Evolutionary conservation across 176 grass and related monocot genomes (phyloP), one percentile per base, ranked within the genome.

Genomic region (Ensete ventricosum): DNA sequence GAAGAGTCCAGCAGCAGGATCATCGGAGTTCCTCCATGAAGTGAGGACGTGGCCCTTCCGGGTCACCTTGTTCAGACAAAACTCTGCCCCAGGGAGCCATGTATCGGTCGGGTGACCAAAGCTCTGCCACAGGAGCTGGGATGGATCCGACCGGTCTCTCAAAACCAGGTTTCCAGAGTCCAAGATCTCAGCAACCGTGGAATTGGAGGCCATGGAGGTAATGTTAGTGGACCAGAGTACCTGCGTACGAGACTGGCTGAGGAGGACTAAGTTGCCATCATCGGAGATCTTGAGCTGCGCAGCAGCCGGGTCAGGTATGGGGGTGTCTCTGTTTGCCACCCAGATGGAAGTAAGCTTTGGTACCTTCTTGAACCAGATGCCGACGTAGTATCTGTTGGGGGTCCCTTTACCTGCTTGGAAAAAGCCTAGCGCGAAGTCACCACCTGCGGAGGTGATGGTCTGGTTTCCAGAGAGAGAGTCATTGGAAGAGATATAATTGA

Each of bases 331-430:
- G 64, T 67, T 67, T 10, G 67, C 34, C 17, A 50, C 34, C 67
- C 67, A 69, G 3, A 69, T 13, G 14, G 67, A 8, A 43, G 67
- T 69, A 43, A 50, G 17, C 4, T 10, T 13, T 8, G 43, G 20
- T 13, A 69, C 50, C 17, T 69, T 69, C 1, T n/a, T 50, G 67
- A 50, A 69, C 67, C 27, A 69, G 67, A 69, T 69, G 29, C 67
- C 67, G 3, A 69, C 8, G 34, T 69, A 69, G 34, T 69, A 69
- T 11, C 8, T 50, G 34, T 11, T 1, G 14, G 34, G 16, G 16
- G 34, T 49, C 14, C 24, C 34, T 43, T 43, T 67, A 8, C 24
- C 64, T 17, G 64, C 2, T 1, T 11, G 64, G 64, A 67, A 67
- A 26, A 67, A 67, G 12, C 64, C 64, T 5, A 67, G 64, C 24